phyloP scores from a whole-genome alignment of 2,329 filamentous ascomycete genomes.

The Aspergillus sp. region DNA sequence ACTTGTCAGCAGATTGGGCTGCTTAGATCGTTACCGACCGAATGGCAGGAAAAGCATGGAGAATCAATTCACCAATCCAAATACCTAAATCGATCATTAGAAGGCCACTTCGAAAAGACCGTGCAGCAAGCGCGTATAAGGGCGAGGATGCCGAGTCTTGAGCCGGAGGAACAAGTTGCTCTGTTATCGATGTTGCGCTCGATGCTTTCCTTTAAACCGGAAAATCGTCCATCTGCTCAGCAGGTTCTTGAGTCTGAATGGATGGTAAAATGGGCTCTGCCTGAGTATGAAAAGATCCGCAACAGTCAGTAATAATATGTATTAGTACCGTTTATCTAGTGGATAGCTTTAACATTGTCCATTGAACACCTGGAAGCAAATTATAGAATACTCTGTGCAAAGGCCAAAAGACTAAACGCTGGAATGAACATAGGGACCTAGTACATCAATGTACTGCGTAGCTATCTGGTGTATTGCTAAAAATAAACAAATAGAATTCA shows the following conservation, averaged over 20 bases:
- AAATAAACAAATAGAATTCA: too few species aligned
- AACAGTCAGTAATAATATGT: too few species aligned
- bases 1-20: constrained; percentile 26
- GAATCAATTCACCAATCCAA: constrained; percentile 4
- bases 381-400: too few species aligned
- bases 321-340: too few species aligned
- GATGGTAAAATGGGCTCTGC: constrained; percentile 21
- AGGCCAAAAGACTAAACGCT: too few species aligned
- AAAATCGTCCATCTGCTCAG: constrained; percentile 17
- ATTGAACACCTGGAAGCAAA: too few species aligned
- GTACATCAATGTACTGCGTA: too few species aligned
- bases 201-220: constrained; percentile 24
- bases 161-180: constrained; percentile 17
- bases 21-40: constrained; percentile 24
- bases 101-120: constrained; percentile 20
- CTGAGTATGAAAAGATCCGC: too few species aligned
- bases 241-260: constrained; percentile 23
- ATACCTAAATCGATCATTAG: constrained; percentile 15
- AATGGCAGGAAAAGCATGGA: constrained; percentile 24
- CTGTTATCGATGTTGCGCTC: constrained; percentile 19
- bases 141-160: constrained; percentile 15
- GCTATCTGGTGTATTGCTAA: too few species aligned
- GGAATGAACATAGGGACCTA: too few species aligned
- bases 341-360: too few species aligned
- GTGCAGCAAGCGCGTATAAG: constrained; percentile 23